Evolutionary conservation across 768 basidiomycete genomes (phyloP).

Genomic region (Mycena belliarum): DNA sequence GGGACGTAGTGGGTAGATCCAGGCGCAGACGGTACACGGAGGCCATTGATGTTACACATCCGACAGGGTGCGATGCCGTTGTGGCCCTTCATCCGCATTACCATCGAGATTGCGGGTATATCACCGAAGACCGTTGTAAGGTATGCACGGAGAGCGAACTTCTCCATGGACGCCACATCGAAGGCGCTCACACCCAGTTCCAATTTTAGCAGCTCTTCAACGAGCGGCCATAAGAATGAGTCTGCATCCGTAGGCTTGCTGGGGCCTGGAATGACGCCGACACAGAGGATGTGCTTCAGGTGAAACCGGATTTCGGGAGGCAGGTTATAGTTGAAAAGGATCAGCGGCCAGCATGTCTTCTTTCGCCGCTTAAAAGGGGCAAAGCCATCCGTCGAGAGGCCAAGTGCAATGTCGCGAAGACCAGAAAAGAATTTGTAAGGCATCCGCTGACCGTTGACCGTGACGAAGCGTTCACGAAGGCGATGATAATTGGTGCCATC

Average conservation of each 20-base stretch:
- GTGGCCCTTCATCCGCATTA: constrained; percentile 6
- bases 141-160: not conserved
- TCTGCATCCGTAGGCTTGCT: constrained; percentile 30
- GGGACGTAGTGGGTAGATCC: not conserved
- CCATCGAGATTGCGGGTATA: constrained; percentile 1
- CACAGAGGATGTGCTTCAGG: constrained; percentile 27
- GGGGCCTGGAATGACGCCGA: constrained; percentile 33
- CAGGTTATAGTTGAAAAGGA: constrained; percentile 31
- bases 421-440: constrained; percentile 31
- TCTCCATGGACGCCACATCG: not conserved
- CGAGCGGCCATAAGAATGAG: constrained; percentile 34
- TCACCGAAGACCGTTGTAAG: not conserved
- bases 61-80: not conserved
- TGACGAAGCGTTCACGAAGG: constrained; percentile 19
- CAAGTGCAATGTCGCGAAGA: constrained; percentile 34
- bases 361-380: constrained; percentile 20
- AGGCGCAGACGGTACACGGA: not conserved
- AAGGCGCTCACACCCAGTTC: constrained; percentile 1
- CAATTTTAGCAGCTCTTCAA: constrained; percentile 26
- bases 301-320: constrained; percentile 32
- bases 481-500: constrained; percentile 29
- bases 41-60: not conserved
- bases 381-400: constrained; percentile 20
- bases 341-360: constrained; percentile 33
- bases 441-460: constrained; percentile 21